phyloP scores from a whole-genome alignment of 2,329 filamentous ascomycete species.

The Colletotrichum liaoningense region DNA sequence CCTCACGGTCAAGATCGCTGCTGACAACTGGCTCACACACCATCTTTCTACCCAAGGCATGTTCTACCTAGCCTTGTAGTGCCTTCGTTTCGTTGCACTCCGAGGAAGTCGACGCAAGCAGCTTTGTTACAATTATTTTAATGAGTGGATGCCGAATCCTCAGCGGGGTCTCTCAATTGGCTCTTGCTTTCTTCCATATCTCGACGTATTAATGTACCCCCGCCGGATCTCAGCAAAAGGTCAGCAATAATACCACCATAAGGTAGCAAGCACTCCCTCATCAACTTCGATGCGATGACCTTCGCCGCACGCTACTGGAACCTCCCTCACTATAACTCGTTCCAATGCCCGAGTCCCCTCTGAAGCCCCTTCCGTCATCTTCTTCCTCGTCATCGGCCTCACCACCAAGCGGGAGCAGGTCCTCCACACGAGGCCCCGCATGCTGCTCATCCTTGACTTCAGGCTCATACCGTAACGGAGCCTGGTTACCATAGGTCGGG shows the following conservation, averaged over 20 bases:
- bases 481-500: constrained; percentile 54
- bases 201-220: too few relatives aligned
- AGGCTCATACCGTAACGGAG: constrained; percentile 53
- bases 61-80: neutral
- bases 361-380: constrained; percentile 41
- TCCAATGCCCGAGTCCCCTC: constrained; percentile 63
- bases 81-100: neutral
- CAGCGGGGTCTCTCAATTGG: too few relatives aligned
- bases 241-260: neutral
- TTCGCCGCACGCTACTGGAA: constrained; percentile 44
- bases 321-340: constrained; percentile 62
- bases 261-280: neutral
- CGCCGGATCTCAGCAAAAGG: too few relatives aligned
- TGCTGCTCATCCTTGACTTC: constrained; percentile 47
- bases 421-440: constrained; percentile 42
- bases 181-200: too few relatives aligned
- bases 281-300: constrained; percentile 40
- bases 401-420: constrained; percentile 48
- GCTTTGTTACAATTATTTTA: neutral
- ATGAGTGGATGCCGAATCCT: neutral
- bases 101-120: neutral
- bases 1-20: too few relatives aligned
- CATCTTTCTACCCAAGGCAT: too few relatives aligned
- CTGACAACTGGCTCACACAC: too few relatives aligned
- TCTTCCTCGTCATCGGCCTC: constrained; percentile 58